These are phyloP conservation scores for Eutrema heterophyllum DNA, from an alignment of 345 rosid species.

Conservation along the genomic window DNA sequence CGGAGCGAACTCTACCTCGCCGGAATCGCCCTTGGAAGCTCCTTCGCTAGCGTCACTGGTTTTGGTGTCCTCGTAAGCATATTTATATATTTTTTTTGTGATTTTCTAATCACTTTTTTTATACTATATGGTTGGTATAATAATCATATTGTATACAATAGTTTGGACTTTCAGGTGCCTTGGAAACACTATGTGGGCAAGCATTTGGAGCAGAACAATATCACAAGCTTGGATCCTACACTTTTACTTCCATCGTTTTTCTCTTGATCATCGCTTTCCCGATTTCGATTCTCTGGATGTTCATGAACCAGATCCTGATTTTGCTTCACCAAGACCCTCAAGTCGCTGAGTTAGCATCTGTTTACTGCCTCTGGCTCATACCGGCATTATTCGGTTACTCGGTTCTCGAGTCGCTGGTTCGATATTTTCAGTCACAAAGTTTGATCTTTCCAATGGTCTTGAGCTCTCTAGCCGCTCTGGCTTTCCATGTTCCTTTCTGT, in stretches of 20 bases:
- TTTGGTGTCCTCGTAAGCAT: conserved; percentile 32
- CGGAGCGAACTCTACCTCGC: conserved; percentile 23
- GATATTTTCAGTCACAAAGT: conserved; percentile 27
- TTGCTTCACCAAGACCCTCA: conserved; percentile 33
- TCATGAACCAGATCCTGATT: conserved; percentile 26
- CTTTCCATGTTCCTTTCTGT: conserved; percentile 25
- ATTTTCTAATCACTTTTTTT: background rate
- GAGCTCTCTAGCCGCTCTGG: conserved; percentile 23
- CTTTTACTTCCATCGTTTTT: conserved; percentile 20
- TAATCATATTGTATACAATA: background rate
- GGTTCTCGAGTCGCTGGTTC: conserved; percentile 26
- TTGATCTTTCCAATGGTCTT: conserved; percentile 31
- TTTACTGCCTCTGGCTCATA: conserved; percentile 25
- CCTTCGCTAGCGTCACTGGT: conserved; percentile 33
- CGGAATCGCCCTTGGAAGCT: conserved; percentile 30
- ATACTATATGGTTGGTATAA: background rate
- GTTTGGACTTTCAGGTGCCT: conserved; percentile 68
- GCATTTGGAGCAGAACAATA: conserved; percentile 75
- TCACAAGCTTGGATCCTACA: conserved; percentile 31
- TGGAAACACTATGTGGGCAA: conserved; percentile 88
- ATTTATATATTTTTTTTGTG: background rate
- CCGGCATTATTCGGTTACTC: conserved; percentile 30
- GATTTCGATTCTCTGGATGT: conserved; percentile 28
- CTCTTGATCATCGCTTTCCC: conserved; percentile 23
- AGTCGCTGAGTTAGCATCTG: conserved; percentile 23